Conservation (phyloP, 495 filamentous ascomycete genomes). For the Viridothelium virens region DNA sequence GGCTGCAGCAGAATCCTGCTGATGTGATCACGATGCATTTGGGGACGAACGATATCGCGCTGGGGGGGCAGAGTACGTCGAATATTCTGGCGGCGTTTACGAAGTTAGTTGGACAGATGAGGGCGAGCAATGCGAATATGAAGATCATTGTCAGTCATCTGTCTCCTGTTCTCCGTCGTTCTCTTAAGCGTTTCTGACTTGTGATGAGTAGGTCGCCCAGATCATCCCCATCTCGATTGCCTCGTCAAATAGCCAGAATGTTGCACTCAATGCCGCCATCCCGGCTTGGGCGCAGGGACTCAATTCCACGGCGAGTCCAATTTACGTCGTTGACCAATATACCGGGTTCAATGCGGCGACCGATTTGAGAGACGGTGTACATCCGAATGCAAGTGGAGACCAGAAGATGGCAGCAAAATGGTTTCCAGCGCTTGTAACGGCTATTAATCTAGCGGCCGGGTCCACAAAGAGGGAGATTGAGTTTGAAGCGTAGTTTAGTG, state of each 20-base stretch:
- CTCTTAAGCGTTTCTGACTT: too few relatives aligned
- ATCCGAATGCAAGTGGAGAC: constrained; percentile 42
- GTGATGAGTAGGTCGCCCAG: constrained; percentile 39
- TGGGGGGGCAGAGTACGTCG: constrained; percentile 36
- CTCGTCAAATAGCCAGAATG: constrained; percentile 31
- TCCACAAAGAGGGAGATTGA: constrained; percentile 1
- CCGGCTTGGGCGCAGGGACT: constrained; percentile 38
- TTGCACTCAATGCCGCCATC: constrained; percentile 44
- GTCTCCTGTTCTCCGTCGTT: neutral
- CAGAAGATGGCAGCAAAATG: constrained; percentile 41
- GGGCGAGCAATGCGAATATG: constrained; percentile 41
- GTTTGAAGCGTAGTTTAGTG: constrained; percentile 15
- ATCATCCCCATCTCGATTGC: constrained; percentile 43
- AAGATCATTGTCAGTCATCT: constrained; percentile 44
- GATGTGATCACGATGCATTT: constrained; percentile 48
- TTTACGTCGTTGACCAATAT: constrained; percentile 46
- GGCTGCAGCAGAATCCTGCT: constrained; percentile 42
- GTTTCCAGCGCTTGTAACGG: constrained; percentile 41
- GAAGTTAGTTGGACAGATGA: constrained; percentile 42
- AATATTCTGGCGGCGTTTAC: constrained; percentile 44
- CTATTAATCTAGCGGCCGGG: constrained; percentile 12
- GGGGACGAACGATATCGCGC: constrained; percentile 45
- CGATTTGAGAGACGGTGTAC: constrained; percentile 45
- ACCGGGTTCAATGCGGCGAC: constrained; percentile 37
- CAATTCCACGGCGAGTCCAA: constrained; percentile 44